Percentiles rank a stretch among this genome's conserved stretches.
phyloP scores from a whole-genome alignment of 2,329 filamentous ascomycete genomes.

The Emergomyces orientalis region DNA sequence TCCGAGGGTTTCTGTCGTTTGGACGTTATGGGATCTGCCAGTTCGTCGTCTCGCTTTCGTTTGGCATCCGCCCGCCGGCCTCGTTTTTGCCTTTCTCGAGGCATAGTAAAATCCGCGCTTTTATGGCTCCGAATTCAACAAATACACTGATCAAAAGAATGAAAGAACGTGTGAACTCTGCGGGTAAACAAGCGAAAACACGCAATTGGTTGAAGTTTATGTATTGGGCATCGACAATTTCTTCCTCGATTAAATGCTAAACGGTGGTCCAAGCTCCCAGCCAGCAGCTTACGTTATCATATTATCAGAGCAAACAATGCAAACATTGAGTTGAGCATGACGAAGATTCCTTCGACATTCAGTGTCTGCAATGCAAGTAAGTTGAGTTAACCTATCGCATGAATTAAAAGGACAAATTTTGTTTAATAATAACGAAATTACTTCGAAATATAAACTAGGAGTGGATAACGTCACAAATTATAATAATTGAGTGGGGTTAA shows the following conservation, averaged over 20 bases:
- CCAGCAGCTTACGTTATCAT: constrained; percentile 10
- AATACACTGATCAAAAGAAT: not conserved
- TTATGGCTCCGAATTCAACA: not conserved
- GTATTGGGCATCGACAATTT: too few relatives aligned
- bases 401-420: too few relatives aligned
- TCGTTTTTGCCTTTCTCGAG: constrained; percentile 40
- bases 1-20: constrained; percentile 32
- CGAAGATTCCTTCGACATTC: too few relatives aligned
- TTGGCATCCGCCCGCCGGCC: constrained; percentile 38
- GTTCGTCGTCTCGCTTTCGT: constrained; percentile 30
- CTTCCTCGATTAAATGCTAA: constrained; percentile 17
- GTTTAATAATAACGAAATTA: not conserved
- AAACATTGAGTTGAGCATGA: not conserved
- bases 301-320: not conserved
- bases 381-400: too few relatives aligned
- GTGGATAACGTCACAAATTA: not conserved
- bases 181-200: not conserved
- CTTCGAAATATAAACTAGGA: not conserved
- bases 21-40: constrained; percentile 24
- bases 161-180: not conserved
- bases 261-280: constrained; percentile 29
- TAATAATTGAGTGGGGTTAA: not conserved
- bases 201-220: too few relatives aligned
- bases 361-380: too few relatives aligned
- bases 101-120: constrained; percentile 26